These are phyloP conservation scores for Apophysomyces elegans DNA, from an alignment of 371 early-diverging fungal species.

Conservation along the genomic window DNA sequence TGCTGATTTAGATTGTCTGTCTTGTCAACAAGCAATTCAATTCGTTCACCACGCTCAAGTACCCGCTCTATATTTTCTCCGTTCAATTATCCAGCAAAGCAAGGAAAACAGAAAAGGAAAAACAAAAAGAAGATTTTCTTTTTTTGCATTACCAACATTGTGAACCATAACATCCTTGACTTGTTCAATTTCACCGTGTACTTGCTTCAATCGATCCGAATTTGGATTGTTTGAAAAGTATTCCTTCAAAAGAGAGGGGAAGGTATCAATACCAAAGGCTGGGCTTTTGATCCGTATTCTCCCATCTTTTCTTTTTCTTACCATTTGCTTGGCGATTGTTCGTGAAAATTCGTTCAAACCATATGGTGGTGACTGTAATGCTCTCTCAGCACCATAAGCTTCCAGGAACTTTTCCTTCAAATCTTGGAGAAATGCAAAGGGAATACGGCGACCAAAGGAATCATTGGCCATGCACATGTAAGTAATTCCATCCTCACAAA, in stretches of 20 bases:
- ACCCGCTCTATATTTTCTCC: conserved; percentile 68
- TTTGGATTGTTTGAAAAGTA: conserved; percentile 75
- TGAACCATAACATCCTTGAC: conserved; percentile 95
- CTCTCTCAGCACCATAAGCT: conserved; percentile 64
- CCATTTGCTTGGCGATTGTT: conserved; percentile 82
- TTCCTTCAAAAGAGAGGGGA: conserved; percentile 45
- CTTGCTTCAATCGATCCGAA: conserved; percentile 81
- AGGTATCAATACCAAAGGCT: no score
- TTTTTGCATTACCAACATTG: conserved; percentile 72
- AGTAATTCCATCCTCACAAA: conserved; percentile 77
- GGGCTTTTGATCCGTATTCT: no score
- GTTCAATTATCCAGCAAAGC: background rate
- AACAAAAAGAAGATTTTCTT: background rate
- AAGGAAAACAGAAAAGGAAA: conserved; percentile 1
- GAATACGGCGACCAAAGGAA: conserved; percentile 84
- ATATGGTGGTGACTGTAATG: conserved; percentile 68
- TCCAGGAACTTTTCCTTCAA: conserved; percentile 68
- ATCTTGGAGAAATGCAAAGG: conserved; percentile 91
- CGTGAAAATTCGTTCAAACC: conserved; percentile 85
- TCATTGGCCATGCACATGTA: conserved; percentile 94
- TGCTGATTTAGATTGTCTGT: conserved; percentile 87
- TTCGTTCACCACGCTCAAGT: conserved; percentile 89
- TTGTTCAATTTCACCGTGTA: conserved; percentile 89
- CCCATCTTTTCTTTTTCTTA: conserved; percentile 22
- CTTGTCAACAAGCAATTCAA: conserved; percentile 91